Evolutionary conservation across 2,329 filamentous ascomycete genomes (phyloP).

Genomic region (Hypoxylon sp.): DNA sequence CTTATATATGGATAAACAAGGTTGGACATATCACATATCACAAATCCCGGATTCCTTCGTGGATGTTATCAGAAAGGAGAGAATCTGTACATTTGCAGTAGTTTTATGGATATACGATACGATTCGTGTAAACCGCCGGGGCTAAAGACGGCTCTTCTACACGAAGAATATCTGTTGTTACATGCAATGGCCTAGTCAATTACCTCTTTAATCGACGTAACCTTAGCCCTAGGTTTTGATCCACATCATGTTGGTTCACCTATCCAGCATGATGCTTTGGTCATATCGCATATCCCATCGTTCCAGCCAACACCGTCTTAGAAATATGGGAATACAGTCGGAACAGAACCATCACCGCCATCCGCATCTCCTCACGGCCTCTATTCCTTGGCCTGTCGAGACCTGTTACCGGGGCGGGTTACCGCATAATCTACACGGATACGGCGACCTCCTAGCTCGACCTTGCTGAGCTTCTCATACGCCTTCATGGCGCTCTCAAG

Average conservation of each 20-base stretch:
- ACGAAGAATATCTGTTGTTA: constrained; percentile 35
- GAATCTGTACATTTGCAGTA: constrained; percentile 28
- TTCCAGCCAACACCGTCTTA: constrained; percentile 1
- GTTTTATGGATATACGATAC: constrained; percentile 1
- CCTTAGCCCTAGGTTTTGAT: constrained; percentile 18
- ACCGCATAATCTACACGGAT: constrained; percentile 75
- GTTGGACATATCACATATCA: background rate
- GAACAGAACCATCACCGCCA: background rate
- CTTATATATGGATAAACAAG: background rate
- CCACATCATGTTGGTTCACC: constrained; percentile 1
- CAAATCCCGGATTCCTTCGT: background rate
- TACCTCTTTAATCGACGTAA: constrained; percentile 15
- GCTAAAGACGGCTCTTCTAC: constrained; percentile 19
- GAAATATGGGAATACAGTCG: background rate
- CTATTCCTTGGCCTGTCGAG: no score
- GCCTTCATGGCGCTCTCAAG: constrained; percentile 75
- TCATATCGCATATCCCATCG: constrained; percentile 8
- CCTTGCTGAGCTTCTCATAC: constrained; percentile 67
- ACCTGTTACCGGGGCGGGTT: background rate
- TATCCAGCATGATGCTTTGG: constrained; percentile 10
- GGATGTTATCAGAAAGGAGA: constrained; percentile 5
- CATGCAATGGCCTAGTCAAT: constrained; percentile 35
- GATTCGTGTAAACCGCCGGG: constrained; percentile 19
- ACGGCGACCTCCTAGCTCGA: constrained; percentile 74
- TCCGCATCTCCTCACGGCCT: no score